Base-by-base conservation (phyloP, 495 filamentous ascomycete species). In the Penicillium atrosanguineum region DNA sequence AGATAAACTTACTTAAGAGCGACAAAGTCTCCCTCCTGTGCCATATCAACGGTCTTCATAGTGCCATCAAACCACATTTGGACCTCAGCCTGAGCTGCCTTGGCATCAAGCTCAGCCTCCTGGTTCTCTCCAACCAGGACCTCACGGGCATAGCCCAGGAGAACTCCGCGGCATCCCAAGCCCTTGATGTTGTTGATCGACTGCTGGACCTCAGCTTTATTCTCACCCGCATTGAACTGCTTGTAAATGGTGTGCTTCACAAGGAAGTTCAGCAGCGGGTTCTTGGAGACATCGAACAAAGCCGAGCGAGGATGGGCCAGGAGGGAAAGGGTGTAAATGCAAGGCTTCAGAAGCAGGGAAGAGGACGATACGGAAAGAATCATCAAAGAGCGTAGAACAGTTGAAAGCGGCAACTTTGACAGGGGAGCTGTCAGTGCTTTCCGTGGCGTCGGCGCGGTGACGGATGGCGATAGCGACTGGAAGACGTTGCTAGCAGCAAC, bases 291-390 rank as follows among this genome's bases (percentile, higher is more conserved):
- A 54, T 76, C 73, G 45, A 74, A 63, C 20, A 78, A 23, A 1
- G 83, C 73, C 16, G 69, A 83, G 40, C 80, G 82, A 18, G 87
- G 85, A 58, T 90, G 74, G 12, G 90, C 87, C 57, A 95, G 77
- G n/a, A 74, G 62, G 4, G 81, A 83, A 55, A 95, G 86, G 16
- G 87, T 69, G 41, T 77, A 77, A 26, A 92, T 81, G 39, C 85
- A 91, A 26, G 87, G 84, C 28, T 77, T 75, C 21, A 96, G 79
- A 6, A 96, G 80, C 18, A 87, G 53, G 0, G 84, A 80, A 1
- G 89, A 93, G 8, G 88, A 90, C 0, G 92, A 96, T 49, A 96
- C 77, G 19, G 83, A 83, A 14, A 88, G 87, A 14, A 91, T 87
- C 51, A 89, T 75, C 53, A 92, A 76, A 8, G 90, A 91, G 23